Percentiles rank a stretch among this genome's conserved stretches.
phyloP scores from a whole-genome alignment of 345 rosid genomes.

The Crucihimalaya himalaica region DNA sequence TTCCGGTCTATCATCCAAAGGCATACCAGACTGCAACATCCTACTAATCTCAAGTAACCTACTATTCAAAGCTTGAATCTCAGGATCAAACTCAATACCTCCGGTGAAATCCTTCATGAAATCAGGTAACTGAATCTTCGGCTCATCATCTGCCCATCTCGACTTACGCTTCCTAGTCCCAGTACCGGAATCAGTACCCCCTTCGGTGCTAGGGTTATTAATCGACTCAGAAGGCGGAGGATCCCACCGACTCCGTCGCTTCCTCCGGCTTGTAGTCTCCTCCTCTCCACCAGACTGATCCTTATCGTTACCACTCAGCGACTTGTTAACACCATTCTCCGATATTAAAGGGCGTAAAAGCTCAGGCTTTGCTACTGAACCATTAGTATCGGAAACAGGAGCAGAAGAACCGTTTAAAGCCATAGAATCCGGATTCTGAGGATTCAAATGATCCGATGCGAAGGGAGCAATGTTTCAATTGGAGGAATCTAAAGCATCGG shows the following conservation, averaged over 20 bases:
- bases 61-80: conserved; percentile 85
- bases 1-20: conserved; percentile 84
- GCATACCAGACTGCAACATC: conserved; percentile 75
- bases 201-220: conserved; percentile 37
- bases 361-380: conserved; percentile 36
- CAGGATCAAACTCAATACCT: conserved; percentile 95
- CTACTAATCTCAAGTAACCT: conserved; percentile 81
- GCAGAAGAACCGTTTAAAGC: conserved; percentile 10
- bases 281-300: conserved; percentile 88
- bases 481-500: no score
- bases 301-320: conserved; percentile 63
- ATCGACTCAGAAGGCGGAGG: conserved; percentile 54
- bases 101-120: conserved; percentile 86
- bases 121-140: conserved; percentile 91
- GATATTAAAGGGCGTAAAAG: conserved; percentile 49
- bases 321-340: conserved; percentile 62
- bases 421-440: conserved; percentile 25
- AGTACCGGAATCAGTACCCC: conserved; percentile 48
- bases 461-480: conserved; percentile 20
- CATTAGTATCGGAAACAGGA: conserved; percentile 1
- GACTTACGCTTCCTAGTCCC: conserved; percentile 80
- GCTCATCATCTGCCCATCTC: conserved; percentile 94
- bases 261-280: conserved; percentile 71
- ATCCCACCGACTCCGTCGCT: conserved; percentile 89
- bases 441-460: conserved; percentile 27